Conservation (phyloP, 305 asterid genomes). For the Plantago lanceolata region DNA sequence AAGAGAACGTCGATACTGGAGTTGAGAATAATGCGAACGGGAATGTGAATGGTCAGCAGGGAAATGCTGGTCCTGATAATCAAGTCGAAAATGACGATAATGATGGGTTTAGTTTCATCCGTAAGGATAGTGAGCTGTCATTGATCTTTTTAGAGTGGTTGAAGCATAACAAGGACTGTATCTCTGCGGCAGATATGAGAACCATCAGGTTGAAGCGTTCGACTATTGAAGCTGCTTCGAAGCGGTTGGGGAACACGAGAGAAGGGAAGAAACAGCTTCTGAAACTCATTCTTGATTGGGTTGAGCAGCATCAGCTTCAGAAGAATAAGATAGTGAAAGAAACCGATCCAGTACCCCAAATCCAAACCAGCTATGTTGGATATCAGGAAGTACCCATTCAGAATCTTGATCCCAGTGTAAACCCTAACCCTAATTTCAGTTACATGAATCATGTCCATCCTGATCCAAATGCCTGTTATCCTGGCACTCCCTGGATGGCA, state of each 20-base stretch:
- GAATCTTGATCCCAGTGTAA: constrained; percentile 31
- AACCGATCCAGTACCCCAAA: constrained; percentile 19
- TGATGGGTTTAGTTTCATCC: constrained; percentile 40
- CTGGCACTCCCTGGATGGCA: constrained; percentile 36
- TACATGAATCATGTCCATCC: constrained; percentile 20
- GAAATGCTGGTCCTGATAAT: too few species aligned
- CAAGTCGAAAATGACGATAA: constrained; percentile 16
- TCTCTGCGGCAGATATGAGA: constrained; percentile 83
- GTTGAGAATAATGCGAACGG: background rate
- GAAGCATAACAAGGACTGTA: constrained; percentile 69
- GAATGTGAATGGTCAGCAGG: background rate
- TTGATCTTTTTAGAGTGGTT: constrained; percentile 80
- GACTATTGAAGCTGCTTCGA: constrained; percentile 74
- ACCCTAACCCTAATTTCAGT: constrained; percentile 27
- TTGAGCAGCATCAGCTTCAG: constrained; percentile 65
- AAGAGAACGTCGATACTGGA: constrained; percentile 16
- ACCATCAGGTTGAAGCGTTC: constrained; percentile 77
- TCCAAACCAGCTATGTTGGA: constrained; percentile 20
- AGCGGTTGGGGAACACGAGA: constrained; percentile 53
- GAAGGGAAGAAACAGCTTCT: constrained; percentile 80
- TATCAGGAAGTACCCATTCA: constrained; percentile 25
- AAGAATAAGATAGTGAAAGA: constrained; percentile 40
- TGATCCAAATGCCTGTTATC: constrained; percentile 31
- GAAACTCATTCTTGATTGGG: constrained; percentile 85
- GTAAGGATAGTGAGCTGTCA: constrained; percentile 62